Base-by-base conservation (phyloP, 495 filamentous ascomycete species). In the Penicillium silybi region DNA sequence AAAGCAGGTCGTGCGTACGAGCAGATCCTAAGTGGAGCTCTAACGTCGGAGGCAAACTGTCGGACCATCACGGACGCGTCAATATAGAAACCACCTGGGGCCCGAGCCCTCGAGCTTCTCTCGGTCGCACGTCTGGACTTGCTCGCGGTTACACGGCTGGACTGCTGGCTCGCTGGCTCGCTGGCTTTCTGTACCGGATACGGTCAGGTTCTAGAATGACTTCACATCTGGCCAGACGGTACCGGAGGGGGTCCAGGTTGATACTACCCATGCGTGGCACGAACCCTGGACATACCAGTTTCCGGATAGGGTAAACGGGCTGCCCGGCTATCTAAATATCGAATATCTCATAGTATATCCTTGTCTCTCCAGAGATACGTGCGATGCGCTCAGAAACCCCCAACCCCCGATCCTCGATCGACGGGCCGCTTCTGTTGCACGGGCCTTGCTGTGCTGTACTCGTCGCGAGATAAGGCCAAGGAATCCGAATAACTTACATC, bases 351-450 rank as follows among this genome's bases (percentile, higher is more conserved):
- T n/a, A n/a, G n/a, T n/a, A n/a, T n/a, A n/a, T n/a, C n/a, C n/a
- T n/a, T n/a, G n/a, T n/a, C n/a, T n/a, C n/a, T n/a, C n/a, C n/a
- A n/a, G n/a, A n/a, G n/a, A n/a, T n/a, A n/a, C n/a, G 29, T 32
- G 29, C 29, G 29, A 13, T 32, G 10, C 29, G 29, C 29, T 10
- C 29, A 39, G 18, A 39, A 39, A 18, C 17, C 27, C 25, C 42
- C 16, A 39, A 18, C 17, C 27, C 25, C 42, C 16, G 42, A 27
- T 26, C 23, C 23, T 16, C 41, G 49, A 52, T 52, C 49, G 42
- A 52, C 49, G 41, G 49, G 49, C 34, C 49, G 49, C 44, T 52
- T 13, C 11, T 40, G 34, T 16, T 32, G 49, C 49, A 44, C 41
- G 29, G 41, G 26, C 49, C 41, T 17, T 52, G 18, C 27, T 32